Percentiles rank a stretch among this genome's conserved stretches.
phyloP scores from a whole-genome alignment of 306 rosid species.

The Myrica gale region DNA sequence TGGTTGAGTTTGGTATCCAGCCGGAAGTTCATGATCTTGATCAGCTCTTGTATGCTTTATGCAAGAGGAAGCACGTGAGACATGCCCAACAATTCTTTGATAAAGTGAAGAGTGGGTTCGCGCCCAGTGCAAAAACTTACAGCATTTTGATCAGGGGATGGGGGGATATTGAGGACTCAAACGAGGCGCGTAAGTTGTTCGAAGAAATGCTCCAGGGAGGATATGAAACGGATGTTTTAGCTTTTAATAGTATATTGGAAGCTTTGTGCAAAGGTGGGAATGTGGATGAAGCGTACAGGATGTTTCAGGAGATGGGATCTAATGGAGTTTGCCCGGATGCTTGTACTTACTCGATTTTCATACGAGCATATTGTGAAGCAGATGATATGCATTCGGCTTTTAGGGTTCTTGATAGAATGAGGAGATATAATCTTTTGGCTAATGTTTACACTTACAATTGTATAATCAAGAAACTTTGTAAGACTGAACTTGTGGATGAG shows the following conservation, averaged over 20 bases:
- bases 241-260: conserved; percentile 60
- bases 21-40: conserved; percentile 63
- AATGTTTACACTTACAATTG: conserved; percentile 75
- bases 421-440: conserved; percentile 51
- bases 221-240: conserved; percentile 62
- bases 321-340: conserved; percentile 65
- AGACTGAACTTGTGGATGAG: conserved; percentile 70
- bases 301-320: conserved; percentile 50
- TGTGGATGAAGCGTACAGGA: conserved; percentile 56
- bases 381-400: conserved; percentile 68
- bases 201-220: conserved; percentile 67
- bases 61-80: conserved; percentile 66
- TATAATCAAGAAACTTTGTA: conserved; percentile 73
- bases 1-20: conserved; percentile 72
- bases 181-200: conserved; percentile 61
- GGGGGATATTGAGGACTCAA: conserved; percentile 62
- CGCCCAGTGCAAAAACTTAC: conserved; percentile 48
- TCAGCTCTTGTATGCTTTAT: conserved; percentile 56
- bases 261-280: conserved; percentile 72
- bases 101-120: conserved; percentile 49
- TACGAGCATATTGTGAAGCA: conserved; percentile 57
- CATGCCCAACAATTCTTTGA: conserved; percentile 73
- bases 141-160: conserved; percentile 82
- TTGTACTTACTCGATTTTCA: conserved; percentile 65
- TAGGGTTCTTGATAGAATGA: conserved; percentile 69